phyloP scores from a whole-genome alignment of 108 stramenopile genomes.

The Cyclotella choctawhatcheeana region DNA sequence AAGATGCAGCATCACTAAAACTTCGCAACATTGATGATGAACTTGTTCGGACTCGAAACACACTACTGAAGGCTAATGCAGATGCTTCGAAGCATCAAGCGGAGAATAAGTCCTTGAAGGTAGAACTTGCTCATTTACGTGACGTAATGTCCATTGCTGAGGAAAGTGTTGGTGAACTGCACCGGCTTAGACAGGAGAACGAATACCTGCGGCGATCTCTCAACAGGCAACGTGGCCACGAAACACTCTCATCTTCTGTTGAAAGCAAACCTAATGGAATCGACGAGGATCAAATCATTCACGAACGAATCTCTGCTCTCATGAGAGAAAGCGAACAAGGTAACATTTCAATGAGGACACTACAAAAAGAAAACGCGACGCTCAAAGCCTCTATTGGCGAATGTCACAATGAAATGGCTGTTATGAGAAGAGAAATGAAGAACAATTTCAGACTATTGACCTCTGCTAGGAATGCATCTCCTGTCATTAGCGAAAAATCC shows the following conservation, averaged over 20 bases:
- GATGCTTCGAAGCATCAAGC: constrained; percentile 28
- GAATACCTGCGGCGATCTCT: constrained; percentile 17
- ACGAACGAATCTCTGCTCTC: constrained; percentile 39
- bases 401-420: constrained; percentile 32
- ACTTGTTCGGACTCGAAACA: constrained; percentile 22
- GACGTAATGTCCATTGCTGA: constrained; percentile 48
- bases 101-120: constrained; percentile 34
- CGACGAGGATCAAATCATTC: constrained; percentile 37
- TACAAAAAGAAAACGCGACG: constrained; percentile 42
- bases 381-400: constrained; percentile 43
- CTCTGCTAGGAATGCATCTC: not conserved
- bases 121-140: constrained; percentile 41
- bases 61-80: constrained; percentile 17
- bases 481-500: not conserved
- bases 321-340: constrained; percentile 52
- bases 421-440: constrained; percentile 42
- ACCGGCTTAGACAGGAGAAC: constrained; percentile 47
- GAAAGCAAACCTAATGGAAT: constrained; percentile 27
- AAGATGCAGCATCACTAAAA: constrained; percentile 33
- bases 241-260: constrained; percentile 15
- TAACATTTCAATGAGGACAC: constrained; percentile 49
- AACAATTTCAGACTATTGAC: constrained; percentile 29
- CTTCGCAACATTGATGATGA: constrained; percentile 25
- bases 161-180: constrained; percentile 43
- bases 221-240: constrained; percentile 26